phyloP scores from a whole-genome alignment of 768 basidiomycete species.

The Phaffia australis region DNA sequence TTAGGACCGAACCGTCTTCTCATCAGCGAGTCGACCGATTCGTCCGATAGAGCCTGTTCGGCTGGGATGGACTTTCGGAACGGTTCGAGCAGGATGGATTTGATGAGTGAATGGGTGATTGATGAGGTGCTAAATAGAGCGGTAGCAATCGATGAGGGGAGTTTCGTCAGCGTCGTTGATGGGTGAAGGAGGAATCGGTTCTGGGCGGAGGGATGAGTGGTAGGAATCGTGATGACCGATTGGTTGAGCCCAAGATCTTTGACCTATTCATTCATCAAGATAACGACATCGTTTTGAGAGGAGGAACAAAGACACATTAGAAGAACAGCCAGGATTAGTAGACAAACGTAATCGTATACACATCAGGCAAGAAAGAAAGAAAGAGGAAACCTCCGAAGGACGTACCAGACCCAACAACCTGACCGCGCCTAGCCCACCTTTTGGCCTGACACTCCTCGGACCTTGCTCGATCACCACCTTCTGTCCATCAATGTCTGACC shows the following conservation, averaged over 20 bases:
- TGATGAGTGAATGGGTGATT: constrained; percentile 43
- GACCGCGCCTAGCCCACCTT: constrained; percentile 45
- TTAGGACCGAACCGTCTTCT: constrained; percentile 58
- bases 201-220: constrained; percentile 58
- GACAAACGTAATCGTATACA: neutral
- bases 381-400: constrained; percentile 14
- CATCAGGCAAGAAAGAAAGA: neutral
- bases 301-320: constrained; percentile 14
- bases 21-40: constrained; percentile 69
- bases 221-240: constrained; percentile 56
- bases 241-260: constrained; percentile 56
- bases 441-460: constrained; percentile 73
- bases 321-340: neutral
- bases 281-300: too few species aligned
- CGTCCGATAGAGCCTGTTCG: constrained; percentile 46
- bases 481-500: neutral
- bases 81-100: constrained; percentile 51
- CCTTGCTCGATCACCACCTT: constrained; percentile 66
- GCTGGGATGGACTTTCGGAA: constrained; percentile 38
- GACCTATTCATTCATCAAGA: too few species aligned
- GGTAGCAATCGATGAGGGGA: constrained; percentile 44
- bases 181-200: constrained; percentile 56
- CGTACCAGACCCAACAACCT: constrained; percentile 69
- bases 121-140: constrained; percentile 41
- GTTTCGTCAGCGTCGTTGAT: constrained; percentile 40